Percentiles rank a stretch among this genome's conserved stretches.
These are phyloP conservation scores for Panicum miliaceum DNA, from an alignment of 176 grass and related monocot species.

Conservation along the genomic window DNA sequence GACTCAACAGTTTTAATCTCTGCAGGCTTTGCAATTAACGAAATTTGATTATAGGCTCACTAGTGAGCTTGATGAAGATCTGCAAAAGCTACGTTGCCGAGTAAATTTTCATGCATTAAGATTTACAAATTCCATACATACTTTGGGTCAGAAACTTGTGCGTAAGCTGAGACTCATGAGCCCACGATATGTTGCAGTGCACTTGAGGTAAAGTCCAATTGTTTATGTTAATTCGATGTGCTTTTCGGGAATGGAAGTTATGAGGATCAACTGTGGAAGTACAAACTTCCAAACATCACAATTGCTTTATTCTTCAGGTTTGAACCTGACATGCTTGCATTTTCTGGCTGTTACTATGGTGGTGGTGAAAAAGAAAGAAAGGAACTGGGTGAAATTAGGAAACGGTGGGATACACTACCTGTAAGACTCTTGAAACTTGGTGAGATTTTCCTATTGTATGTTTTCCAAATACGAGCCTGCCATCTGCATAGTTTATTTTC, in stretches of 20 bases:
- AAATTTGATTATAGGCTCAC: slow-evolving; percentile 98
- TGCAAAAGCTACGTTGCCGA: slow-evolving; percentile 89
- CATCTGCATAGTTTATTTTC: neutral
- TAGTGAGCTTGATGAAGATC: slow-evolving; percentile 73
- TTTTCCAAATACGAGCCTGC: neutral
- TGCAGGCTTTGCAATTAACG: slow-evolving; percentile 92
- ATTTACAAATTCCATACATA: slow-evolving; percentile 73
- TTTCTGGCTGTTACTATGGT: slow-evolving; percentile 96
- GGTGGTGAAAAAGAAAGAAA: slow-evolving; percentile 89
- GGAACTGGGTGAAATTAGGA: slow-evolving; percentile 90
- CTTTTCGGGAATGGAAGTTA: slow-evolving; percentile 10
- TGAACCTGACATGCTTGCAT: slow-evolving; percentile 98
- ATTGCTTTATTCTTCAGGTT: slow-evolving; percentile 61
- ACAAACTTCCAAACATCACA: neutral
- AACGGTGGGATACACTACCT: slow-evolving; percentile 94
- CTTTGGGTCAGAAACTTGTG: slow-evolving; percentile 71
- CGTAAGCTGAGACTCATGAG: slow-evolving; percentile 70
- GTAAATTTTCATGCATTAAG: slow-evolving; percentile 93
- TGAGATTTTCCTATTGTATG: slow-evolving; percentile 31
- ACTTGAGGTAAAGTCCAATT: slow-evolving; percentile 69
- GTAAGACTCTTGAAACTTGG: slow-evolving; percentile 64
- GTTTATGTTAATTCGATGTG: neutral
- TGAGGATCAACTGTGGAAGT: neutral
- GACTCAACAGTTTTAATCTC: slow-evolving; percentile 28
- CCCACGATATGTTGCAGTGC: slow-evolving; percentile 74